Base-by-base conservation (phyloP, 768 basidiomycete species). In the Amanita pallidorosea region DNA sequence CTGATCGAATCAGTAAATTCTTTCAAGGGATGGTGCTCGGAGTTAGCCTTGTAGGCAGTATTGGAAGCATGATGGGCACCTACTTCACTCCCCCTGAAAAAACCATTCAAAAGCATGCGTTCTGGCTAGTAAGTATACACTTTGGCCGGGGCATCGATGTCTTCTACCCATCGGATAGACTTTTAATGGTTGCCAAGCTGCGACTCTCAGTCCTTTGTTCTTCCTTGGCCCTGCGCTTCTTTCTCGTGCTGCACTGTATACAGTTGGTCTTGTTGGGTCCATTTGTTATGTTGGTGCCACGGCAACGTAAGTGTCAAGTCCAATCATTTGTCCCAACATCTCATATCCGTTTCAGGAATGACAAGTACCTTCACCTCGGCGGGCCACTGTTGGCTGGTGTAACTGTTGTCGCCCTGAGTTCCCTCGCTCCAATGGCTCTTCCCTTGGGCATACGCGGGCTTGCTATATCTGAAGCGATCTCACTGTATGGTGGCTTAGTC, bases 281-380 rank as follows among this genome's bases (percentile, higher is more conserved):
- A 76, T 94, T 23, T 83, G 83, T 11, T 95, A 90, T 61, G 75
- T 95, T 20, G 91, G 91, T 18, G 89, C 90, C 4, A 95, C 91
- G 31, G 91, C 91, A 22, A 81, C 69, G 84, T 82, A 56, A 54
- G 74, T 51, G 33, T 34, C 53, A 4, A 40, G 49, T n/a, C 23
- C 17, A 18, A n/a, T 7, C 8, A 43, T 49, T 13, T 23, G 13
- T 15, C 18, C 18, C 7, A n/a, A 25, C 52, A 4, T 2, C 18
- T 40, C 2, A 18, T 49, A 25, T 22, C 37, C 12, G 43, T 35
- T 43, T 25, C 53, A 77, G 77, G 53, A 88, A 80, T 58, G 90
- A 93, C 66, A 84, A 81, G 61, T 94, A 87, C 62, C 68, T 94
- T 34, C 83, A 87, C 63, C 77, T 89, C 68, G 91, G 90, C 27